Conservation (phyloP, 768 basidiomycete species). For the Sporobolomyces pararoseus region DNA sequence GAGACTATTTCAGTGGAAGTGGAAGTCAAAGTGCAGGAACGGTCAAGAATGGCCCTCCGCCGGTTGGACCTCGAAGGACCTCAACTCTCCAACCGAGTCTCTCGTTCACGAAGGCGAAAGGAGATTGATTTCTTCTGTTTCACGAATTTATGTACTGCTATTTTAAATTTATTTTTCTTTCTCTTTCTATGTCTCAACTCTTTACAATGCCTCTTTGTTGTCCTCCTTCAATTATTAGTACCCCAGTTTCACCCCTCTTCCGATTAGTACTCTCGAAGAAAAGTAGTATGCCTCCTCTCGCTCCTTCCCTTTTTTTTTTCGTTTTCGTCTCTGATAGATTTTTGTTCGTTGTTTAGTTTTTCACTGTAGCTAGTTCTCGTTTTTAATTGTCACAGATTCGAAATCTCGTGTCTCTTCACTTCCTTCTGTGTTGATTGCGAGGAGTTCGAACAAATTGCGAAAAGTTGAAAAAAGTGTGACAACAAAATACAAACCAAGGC, state of each 20-base stretch:
- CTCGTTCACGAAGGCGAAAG: slow-evolving; percentile 14
- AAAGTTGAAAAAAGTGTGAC: no score
- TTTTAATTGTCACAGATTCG: no score
- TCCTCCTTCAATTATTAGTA: no score
- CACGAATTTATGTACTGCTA: not conserved
- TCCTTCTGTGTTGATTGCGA: no score
- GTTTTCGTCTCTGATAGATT: no score
- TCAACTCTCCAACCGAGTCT: slow-evolving; percentile 10
- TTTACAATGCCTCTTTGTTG: not conserved
- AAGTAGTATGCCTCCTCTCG: slow-evolving; percentile 5
- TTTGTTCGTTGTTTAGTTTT: no score
- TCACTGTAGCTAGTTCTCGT: no score
- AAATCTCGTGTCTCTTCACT: no score
- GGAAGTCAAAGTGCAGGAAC: no score
- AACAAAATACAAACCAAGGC: no score
- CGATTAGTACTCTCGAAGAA: not conserved
- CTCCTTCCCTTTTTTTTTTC: not conserved
- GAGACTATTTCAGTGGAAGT: not conserved
- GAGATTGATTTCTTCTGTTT: not conserved
- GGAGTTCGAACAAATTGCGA: no score
- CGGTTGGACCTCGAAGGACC: slow-evolving; percentile 1
- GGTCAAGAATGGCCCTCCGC: not conserved
- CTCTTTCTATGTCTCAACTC: not conserved
- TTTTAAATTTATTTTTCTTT: not conserved
- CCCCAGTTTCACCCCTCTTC: no score